Evolutionary conservation across 1,139 yeast genomes (phyloP), one percentile per base, ranked within the genome.

Genomic region (Schwanniomyces etchellsii): DNA sequence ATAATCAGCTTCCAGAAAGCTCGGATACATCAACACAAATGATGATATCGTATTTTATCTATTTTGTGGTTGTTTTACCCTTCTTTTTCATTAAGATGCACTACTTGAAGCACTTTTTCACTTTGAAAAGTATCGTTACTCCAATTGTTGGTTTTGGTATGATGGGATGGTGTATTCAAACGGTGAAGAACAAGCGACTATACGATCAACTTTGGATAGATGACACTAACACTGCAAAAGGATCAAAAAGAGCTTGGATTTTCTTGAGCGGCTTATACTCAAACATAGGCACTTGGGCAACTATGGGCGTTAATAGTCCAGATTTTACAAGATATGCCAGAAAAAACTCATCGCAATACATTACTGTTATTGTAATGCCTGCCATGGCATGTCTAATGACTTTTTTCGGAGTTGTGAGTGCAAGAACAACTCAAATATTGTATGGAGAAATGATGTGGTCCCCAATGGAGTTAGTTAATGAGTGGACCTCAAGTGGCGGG

Each of bases 281-380:
- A 11, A 47, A 52, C 52, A 47, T 47, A 32, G 52, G 54, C 2
- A 40, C 51, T 4, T 33, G 61, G 11, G 48, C 69, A 34, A 54
- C 69, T 1, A 67, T 55, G 35, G 48, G 62, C 17, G 52, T 70
- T 16, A 68, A 69, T 41, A 67, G 63, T 34, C 50, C 64, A 9
- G 73, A 66, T 16, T 66, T 64, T 24, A 55, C 72, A 22, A 50
- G 72, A 41, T 66, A 64, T 43, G 59, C 70, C 7, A 11, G 5
- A 5, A 14, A 14, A 9, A 5, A 35, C 42, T 20, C 28, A 10
- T 33, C 52, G 2, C 31, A 47, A 4, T 33, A 47, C 37, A 31
- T 39, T 4, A 38, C 47, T 1, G 53, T 53, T 2, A 47, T 54
- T 4, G 37, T 49, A 26, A 47, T 48, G 2, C 55, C 55, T 2